These are phyloP conservation scores for Fagus crenata DNA, from an alignment of 306 rosid genomes.

Conservation along the genomic window DNA sequence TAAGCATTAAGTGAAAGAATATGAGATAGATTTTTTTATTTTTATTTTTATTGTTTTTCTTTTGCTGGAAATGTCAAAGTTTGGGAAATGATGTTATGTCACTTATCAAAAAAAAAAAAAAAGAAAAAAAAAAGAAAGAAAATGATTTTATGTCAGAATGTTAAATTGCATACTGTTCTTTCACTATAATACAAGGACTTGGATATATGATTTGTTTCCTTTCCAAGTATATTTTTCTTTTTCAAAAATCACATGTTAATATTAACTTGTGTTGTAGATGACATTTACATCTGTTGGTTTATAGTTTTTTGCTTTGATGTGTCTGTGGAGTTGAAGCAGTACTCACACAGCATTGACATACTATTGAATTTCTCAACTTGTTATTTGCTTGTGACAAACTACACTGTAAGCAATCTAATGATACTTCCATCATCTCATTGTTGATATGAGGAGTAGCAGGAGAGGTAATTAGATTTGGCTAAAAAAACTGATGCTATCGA, in stretches of 20 bases:
- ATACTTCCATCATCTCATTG: not conserved
- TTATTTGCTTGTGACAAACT: not conserved
- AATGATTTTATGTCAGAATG: not conserved
- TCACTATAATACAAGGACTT: not conserved
- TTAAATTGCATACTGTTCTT: not conserved
- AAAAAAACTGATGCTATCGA: not conserved
- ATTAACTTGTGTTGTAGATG: not conserved
- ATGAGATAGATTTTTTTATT: not conserved
- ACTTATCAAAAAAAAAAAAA: too few relatives aligned
- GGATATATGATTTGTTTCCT: not conserved
- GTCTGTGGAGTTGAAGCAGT: too few relatives aligned
- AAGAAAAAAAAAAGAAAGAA: too few relatives aligned
- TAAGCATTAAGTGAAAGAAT: conserved; percentile 35
- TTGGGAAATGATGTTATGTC: not conserved
- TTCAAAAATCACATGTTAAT: not conserved
- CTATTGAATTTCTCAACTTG: too few relatives aligned
- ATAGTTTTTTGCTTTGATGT: not conserved
- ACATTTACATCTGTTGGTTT: not conserved
- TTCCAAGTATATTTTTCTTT: not conserved
- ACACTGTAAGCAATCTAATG: not conserved
- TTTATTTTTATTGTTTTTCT: not conserved
- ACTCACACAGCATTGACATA: too few relatives aligned
- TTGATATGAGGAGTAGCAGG: not conserved
- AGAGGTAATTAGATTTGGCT: not conserved
- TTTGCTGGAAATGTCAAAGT: not conserved